These are phyloP conservation scores for Holtermanniella nyarrowii DNA, from an alignment of 768 basidiomycete species.

Conservation along the genomic window DNA sequence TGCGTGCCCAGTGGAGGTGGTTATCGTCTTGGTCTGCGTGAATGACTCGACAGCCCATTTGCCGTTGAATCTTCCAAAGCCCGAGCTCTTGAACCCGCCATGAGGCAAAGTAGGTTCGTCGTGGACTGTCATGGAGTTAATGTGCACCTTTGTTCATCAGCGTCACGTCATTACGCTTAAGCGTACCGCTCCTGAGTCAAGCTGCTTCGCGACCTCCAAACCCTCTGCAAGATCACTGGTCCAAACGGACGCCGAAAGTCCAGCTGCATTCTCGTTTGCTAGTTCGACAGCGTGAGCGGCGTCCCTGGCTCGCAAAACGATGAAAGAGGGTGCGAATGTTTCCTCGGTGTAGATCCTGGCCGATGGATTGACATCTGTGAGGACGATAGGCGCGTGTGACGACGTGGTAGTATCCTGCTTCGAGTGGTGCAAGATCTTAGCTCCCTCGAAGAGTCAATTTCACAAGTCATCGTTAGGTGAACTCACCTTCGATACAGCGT, in stretches of 20 bases:
- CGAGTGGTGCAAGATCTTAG: conserved; percentile 6
- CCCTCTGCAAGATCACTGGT: conserved; percentile 46
- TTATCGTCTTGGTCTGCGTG: conserved; percentile 31
- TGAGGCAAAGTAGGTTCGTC: conserved; percentile 37
- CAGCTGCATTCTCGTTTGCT: conserved; percentile 51
- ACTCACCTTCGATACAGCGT: conserved; percentile 16
- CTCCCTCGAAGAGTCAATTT: conserved; percentile 11
- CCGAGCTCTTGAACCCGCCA: conserved; percentile 34
- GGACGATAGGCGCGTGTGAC: conserved; percentile 6
- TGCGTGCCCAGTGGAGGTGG: conserved; percentile 1
- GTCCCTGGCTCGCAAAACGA: conserved; percentile 37
- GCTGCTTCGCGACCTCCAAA: conserved; percentile 45
- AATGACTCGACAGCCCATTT: conserved; percentile 34
- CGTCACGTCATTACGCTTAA: not conserved
- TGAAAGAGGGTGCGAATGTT: conserved; percentile 53
- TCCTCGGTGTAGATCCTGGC: conserved; percentile 41
- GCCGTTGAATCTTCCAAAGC: conserved; percentile 41
- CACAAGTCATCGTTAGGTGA: not conserved
- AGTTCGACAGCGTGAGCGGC: conserved; percentile 38
- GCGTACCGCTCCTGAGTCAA: conserved; percentile 47
- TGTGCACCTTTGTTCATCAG: conserved; percentile 38
- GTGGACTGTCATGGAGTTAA: conserved; percentile 46
- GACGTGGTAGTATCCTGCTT: not conserved
- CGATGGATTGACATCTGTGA: conserved; percentile 6
- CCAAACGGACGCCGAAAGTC: conserved; percentile 51